phyloP scores from a whole-genome alignment of 345 rosid species.

The Microthlaspi erraticum region DNA sequence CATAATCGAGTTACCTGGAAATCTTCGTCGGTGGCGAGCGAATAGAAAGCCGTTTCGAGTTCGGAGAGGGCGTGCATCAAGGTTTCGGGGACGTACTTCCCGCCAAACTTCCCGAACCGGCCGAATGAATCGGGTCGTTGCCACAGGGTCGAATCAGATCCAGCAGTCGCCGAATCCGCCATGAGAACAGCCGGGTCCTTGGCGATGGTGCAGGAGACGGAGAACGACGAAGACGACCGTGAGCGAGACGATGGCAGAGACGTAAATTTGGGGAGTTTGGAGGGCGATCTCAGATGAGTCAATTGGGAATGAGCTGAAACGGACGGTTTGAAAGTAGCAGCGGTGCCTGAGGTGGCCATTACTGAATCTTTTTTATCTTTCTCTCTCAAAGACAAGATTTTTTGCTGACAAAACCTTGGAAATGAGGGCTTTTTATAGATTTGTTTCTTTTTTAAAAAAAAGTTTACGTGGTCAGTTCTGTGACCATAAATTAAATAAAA shows the following conservation, averaged over 20 bases:
- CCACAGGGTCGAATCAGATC: slow-evolving; percentile 51
- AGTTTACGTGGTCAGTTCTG: neutral
- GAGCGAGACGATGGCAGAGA: slow-evolving; percentile 34
- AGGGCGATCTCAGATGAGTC: slow-evolving; percentile 31
- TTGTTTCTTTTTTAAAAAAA: neutral
- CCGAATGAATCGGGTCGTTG: slow-evolving; percentile 85
- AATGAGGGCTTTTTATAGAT: slow-evolving; percentile 23
- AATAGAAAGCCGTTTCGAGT: slow-evolving; percentile 75
- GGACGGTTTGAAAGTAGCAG: slow-evolving; percentile 42
- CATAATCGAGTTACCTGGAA: slow-evolving; percentile 63
- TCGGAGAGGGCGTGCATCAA: slow-evolving; percentile 85
- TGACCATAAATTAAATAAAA: neutral
- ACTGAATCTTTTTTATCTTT: slow-evolving; percentile 11
- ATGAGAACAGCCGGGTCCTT: slow-evolving; percentile 48
- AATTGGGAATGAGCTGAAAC: slow-evolving; percentile 29
- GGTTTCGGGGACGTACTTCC: slow-evolving; percentile 93
- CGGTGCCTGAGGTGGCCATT: slow-evolving; percentile 41
- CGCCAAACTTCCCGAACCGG: slow-evolving; percentile 89
- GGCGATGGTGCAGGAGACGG: slow-evolving; percentile 60
- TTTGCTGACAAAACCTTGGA: slow-evolving; percentile 29
- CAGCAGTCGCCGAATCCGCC: slow-evolving; percentile 40
- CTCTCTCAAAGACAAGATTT: neutral
- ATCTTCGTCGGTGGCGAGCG: slow-evolving; percentile 61
- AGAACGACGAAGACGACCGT: slow-evolving; percentile 20
- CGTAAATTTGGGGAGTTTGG: slow-evolving; percentile 39